Evolutionary conservation across 305 asterid genomes (phyloP).

Genomic region (Fraxinus velutina): DNA sequence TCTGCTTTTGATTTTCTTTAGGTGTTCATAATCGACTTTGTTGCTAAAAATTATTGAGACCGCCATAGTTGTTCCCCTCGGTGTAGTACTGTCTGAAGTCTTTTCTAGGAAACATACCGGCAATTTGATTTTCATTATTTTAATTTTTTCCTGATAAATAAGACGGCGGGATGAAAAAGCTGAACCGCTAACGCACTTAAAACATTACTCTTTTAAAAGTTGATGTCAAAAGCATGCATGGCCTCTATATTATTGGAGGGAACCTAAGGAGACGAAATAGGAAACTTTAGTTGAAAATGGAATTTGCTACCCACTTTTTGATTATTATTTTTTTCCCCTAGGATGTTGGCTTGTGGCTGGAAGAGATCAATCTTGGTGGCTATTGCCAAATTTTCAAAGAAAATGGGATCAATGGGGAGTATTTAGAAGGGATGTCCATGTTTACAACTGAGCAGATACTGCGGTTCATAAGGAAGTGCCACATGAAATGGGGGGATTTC

Average conservation of each 20-base stretch:
- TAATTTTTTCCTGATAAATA: background rate
- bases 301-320: too few relatives aligned
- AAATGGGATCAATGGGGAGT: constrained; percentile 93
- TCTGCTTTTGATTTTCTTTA: background rate
- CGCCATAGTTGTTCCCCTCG: background rate
- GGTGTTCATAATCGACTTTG: background rate
- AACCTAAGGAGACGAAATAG: constrained; percentile 9
- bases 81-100: background rate
- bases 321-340: constrained; percentile 25
- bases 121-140: background rate
- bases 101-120: background rate
- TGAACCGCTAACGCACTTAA: background rate
- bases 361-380: constrained; percentile 90
- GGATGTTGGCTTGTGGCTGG: constrained; percentile 99
- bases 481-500: constrained; percentile 99
- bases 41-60: background rate
- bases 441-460: constrained; percentile 96
- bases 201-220: background rate
- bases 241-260: constrained; percentile 1
- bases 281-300: too few relatives aligned
- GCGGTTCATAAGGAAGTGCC: constrained; percentile 95
- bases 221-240: constrained; percentile 11
- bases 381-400: constrained; percentile 79
- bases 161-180: background rate
- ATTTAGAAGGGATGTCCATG: constrained; percentile 98